Evolutionary conservation across 495 filamentous ascomycete genomes (phyloP).

Genomic region (Cryomyces minteri): DNA sequence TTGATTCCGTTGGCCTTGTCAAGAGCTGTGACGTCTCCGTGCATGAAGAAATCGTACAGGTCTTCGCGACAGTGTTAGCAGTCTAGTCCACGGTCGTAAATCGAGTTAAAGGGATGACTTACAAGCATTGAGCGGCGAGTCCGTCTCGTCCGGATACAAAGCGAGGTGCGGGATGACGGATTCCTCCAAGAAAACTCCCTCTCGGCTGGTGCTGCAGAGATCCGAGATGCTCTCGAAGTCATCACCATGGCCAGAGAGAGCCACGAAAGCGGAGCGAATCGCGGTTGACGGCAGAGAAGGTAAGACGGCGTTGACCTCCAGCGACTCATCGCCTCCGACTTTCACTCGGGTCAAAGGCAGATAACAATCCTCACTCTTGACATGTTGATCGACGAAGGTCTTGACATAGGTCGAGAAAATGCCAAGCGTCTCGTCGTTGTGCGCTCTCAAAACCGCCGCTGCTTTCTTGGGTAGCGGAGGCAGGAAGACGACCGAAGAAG

Average conservation of each 20-base stretch:
- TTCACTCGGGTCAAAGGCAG: conserved; percentile 39
- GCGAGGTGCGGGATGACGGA: conserved; percentile 48
- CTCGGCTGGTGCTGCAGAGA: conserved; percentile 40
- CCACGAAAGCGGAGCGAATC: conserved; percentile 47
- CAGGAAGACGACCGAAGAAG: conserved; percentile 41
- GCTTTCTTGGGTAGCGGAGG: conserved; percentile 40
- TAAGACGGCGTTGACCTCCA: too few relatives aligned
- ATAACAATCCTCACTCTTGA: conserved; percentile 26
- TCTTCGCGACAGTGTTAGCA: conserved; percentile 9
- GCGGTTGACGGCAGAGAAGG: conserved; percentile 14
- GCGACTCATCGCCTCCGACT: conserved; percentile 18
- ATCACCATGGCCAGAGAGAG: conserved; percentile 49
- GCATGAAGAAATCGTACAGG: conserved; percentile 55
- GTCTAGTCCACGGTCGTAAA: too few relatives aligned
- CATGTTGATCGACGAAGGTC: conserved; percentile 46
- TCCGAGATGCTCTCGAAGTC: conserved; percentile 40
- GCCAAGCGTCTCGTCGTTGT: conserved; percentile 41
- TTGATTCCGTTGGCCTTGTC: conserved; percentile 39
- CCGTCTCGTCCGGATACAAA: conserved; percentile 31
- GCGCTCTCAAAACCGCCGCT: conserved; percentile 30
- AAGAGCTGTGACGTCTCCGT: conserved; percentile 39
- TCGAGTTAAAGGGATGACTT: too few relatives aligned
- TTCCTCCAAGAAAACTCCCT: conserved; percentile 53
- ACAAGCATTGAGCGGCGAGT: conserved; percentile 40
- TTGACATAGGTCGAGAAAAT: conserved; percentile 49